A percentile compares a stretch with the other conserved stretches of the same genome.
These are phyloP conservation scores for Carex scoparia DNA, from an alignment of 176 grass and related monocot species.

Conservation along the genomic window DNA sequence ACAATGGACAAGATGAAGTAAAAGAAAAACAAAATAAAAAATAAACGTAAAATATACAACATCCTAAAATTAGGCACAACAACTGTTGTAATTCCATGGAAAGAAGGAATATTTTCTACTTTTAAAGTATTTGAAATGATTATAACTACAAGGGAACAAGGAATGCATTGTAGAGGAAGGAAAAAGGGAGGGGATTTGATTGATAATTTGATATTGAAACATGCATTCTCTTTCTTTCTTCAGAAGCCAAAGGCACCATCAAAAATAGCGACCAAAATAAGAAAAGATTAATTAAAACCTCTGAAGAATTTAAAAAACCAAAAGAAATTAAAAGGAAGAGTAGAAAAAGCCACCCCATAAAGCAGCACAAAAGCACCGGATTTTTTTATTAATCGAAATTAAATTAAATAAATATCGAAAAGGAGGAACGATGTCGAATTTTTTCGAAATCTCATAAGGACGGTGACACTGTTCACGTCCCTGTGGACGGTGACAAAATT, in stretches of 20 bases:
- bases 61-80: neutral
- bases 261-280: neutral
- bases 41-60: neutral
- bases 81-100: neutral
- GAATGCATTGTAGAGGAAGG: neutral
- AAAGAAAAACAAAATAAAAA: neutral
- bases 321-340: slow-evolving; percentile 5
- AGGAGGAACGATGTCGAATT: no score
- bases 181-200: neutral
- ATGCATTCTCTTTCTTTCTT: neutral
- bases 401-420: no score
- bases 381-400: no score
- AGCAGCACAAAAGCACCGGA: slow-evolving; percentile 23
- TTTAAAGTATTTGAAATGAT: neutral
- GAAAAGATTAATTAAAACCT: neutral
- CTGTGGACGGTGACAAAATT: no score
- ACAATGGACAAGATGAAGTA: neutral
- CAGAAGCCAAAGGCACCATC: neutral
- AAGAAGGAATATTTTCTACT: neutral
- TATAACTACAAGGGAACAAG: neutral
- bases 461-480: no score
- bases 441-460: no score
- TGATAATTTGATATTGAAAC: neutral
- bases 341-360: neutral
- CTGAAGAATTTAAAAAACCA: neutral